These are phyloP conservation scores for Arthroderma sp. DNA, from an alignment of 2,329 filamentous ascomycete species.

Conservation along the genomic window DNA sequence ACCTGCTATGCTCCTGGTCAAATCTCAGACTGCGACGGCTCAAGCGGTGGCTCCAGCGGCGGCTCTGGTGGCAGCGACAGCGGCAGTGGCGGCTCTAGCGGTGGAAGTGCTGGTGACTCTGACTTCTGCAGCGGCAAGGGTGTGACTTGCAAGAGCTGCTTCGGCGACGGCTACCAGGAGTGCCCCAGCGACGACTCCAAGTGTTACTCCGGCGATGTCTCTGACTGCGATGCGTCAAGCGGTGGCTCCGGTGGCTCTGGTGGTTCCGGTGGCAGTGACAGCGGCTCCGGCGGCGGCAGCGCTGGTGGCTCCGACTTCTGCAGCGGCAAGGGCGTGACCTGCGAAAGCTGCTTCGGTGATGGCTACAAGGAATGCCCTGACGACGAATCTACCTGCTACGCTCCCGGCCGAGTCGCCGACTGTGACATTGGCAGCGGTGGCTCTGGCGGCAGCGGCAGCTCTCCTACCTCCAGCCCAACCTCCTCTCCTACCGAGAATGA, in stretches of 20 bases:
- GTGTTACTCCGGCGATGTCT: neutral
- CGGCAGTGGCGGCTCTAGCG: too few species aligned
- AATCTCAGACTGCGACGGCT: neutral
- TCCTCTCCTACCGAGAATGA: too few species aligned
- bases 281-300: neutral
- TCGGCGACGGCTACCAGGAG: constrained; percentile 1
- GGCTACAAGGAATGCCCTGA: constrained; percentile 3
- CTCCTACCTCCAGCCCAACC: neutral
- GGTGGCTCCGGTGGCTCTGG: too few species aligned
- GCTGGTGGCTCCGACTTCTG: neutral
- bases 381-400: constrained; percentile 1
- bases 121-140: neutral
- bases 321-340: neutral
- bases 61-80: neutral
- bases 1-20: constrained; percentile 1
- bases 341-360: constrained; percentile 3
- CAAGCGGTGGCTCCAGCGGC: neutral
- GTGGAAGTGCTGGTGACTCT: neutral
- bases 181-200: constrained; percentile 2
- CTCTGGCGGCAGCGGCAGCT: neutral
- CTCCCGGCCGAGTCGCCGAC: neutral
- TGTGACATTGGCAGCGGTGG: neutral
- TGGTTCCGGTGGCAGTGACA: neutral
- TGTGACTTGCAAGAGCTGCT: constrained; percentile 5
- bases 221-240: too few species aligned